Conservation (phyloP, 2,329 filamentous ascomycete species). For the Penicillium corylophilum region DNA sequence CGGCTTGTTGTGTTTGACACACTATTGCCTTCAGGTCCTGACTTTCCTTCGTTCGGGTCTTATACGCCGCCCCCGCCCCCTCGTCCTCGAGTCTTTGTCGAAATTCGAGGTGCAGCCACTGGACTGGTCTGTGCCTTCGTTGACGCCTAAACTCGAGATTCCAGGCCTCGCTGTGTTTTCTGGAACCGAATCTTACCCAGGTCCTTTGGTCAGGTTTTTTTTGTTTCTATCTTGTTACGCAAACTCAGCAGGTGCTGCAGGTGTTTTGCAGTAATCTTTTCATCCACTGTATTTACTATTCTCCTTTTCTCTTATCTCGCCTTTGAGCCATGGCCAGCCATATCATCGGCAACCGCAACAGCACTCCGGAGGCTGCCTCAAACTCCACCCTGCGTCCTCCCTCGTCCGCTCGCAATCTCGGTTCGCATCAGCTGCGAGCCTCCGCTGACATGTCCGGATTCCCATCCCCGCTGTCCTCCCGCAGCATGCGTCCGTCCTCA, state of each 20-base stretch:
- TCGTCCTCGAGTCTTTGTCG: constrained; percentile 16
- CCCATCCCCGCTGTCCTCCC: constrained; percentile 67
- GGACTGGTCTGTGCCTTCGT: constrained; percentile 45
- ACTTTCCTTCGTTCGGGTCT: constrained; percentile 39
- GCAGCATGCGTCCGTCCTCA: constrained; percentile 85
- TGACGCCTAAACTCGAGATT: constrained; percentile 31
- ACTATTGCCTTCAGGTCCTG: constrained; percentile 39
- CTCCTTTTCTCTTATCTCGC: constrained; percentile 16
- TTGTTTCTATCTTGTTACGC: constrained; percentile 30
- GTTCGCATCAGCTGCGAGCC: constrained; percentile 82
- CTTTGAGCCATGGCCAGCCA: constrained; percentile 57
- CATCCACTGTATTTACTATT: constrained; percentile 36
- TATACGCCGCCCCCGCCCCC: constrained; percentile 6
- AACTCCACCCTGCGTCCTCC: constrained; percentile 80
- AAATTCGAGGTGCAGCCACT: constrained; percentile 45
- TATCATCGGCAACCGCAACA: constrained; percentile 83
- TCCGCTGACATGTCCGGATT: constrained; percentile 95
- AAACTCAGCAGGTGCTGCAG: constrained; percentile 77
- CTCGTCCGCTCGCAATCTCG: constrained; percentile 74
- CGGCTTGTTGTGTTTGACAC: constrained; percentile 48
- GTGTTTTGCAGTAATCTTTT: constrained; percentile 53
- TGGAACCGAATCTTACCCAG: constrained; percentile 16
- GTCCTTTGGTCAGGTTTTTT: constrained; percentile 19
- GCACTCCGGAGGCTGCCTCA: constrained; percentile 81
- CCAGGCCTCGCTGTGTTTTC: constrained; percentile 26